Conservation (phyloP, 139 green algal genomes). For the Tetraselmis striata region DNA sequence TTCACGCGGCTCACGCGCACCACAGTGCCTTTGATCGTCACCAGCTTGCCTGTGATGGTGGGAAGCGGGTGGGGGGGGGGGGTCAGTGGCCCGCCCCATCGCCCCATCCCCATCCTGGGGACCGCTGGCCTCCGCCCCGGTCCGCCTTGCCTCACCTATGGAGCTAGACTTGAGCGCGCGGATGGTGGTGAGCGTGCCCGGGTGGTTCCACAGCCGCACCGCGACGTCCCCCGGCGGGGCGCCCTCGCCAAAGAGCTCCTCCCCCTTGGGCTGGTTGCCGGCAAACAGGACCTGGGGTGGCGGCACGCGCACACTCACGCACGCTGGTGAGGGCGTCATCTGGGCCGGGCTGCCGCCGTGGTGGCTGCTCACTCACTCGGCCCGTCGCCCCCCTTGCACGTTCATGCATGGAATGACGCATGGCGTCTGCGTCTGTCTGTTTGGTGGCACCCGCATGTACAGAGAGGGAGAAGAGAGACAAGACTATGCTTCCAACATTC, state of each 20-base stretch:
- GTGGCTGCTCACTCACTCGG: too few relatives aligned
- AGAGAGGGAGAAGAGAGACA: too few relatives aligned
- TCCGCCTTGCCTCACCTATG: slow-evolving; percentile 44
- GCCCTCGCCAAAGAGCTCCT: slow-evolving; percentile 4
- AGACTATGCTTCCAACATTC: too few relatives aligned
- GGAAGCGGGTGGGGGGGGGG: neutral
- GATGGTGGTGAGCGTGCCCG: slow-evolving; percentile 35
- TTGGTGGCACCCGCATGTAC: too few relatives aligned
- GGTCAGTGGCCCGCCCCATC: neutral
- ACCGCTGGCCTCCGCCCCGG: neutral
- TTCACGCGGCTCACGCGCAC: slow-evolving; percentile 53
- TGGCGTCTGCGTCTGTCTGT: too few relatives aligned
- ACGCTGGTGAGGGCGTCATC: too few relatives aligned
- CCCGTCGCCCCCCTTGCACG: too few relatives aligned
- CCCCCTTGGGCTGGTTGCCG: neutral
- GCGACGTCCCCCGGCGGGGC: slow-evolving; percentile 14
- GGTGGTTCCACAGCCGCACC: slow-evolving; percentile 44
- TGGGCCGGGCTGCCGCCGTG: too few relatives aligned
- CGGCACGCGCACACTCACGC: too few relatives aligned
- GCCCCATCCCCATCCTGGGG: too few relatives aligned
- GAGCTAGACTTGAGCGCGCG: slow-evolving; percentile 41
- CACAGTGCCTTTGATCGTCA: slow-evolving; percentile 71
- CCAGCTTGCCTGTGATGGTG: slow-evolving; percentile 53
- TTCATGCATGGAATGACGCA: too few relatives aligned
- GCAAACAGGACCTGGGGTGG: slow-evolving; percentile 25